Conservation (phyloP, 208 protist species). For the Leptomonas seymouri region DNA sequence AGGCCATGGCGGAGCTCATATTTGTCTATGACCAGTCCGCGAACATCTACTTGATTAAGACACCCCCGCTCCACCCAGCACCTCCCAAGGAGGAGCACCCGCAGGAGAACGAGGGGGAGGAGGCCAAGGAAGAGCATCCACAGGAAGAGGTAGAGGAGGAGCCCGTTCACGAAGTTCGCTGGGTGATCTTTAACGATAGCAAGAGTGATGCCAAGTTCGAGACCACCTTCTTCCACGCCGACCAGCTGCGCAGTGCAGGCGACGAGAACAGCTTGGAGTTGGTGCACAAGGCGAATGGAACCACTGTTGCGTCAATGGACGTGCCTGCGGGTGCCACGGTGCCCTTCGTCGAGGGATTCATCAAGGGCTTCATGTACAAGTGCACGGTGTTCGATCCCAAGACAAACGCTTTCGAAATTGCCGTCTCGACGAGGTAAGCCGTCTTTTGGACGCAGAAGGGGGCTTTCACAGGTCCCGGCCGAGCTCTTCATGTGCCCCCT, state of each 20-base stretch:
- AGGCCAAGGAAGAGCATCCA: background rate
- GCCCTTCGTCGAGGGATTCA: constrained; percentile 37
- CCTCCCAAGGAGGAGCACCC: background rate
- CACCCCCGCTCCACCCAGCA: constrained; percentile 19
- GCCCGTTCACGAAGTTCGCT: constrained; percentile 27
- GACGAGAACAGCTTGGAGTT: constrained; percentile 11
- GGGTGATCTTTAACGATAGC: constrained; percentile 50
- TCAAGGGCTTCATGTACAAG: constrained; percentile 50
- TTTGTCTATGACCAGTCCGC: constrained; percentile 24
- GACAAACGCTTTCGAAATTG: constrained; percentile 28
- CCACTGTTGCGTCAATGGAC: constrained; percentile 19
- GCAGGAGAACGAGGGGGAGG: background rate
- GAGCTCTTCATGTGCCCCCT: background rate
- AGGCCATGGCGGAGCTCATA: constrained; percentile 14
- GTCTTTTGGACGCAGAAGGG: background rate
- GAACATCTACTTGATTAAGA: constrained; percentile 32
- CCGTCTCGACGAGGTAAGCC: constrained; percentile 1
- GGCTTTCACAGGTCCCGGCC: background rate
- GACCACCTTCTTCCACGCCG: constrained; percentile 43
- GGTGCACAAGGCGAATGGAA: constrained; percentile 10
- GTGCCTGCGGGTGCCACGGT: constrained; percentile 32
- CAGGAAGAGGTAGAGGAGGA: constrained; percentile 1
- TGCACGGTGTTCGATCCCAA: constrained; percentile 33
- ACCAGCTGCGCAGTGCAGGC: constrained; percentile 19
- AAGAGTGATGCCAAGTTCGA: constrained; percentile 39